These are phyloP conservation scores for Pharnaceum exiguum DNA, from an alignment of 148 eudicot species.

Conservation along the genomic window DNA sequence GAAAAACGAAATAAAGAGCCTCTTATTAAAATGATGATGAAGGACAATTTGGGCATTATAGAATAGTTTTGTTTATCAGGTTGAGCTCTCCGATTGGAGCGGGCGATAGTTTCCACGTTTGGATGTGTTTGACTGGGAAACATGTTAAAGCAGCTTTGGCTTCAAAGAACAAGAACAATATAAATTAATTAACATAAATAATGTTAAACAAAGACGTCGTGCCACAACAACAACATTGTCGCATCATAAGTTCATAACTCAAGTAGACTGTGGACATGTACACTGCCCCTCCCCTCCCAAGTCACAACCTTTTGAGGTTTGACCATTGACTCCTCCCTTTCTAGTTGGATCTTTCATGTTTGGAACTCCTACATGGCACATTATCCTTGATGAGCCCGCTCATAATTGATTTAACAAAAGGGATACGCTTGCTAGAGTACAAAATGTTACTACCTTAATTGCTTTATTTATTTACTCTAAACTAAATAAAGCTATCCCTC, in stretches of 20 bases:
- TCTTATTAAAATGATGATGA: neutral
- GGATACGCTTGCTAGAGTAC: too few species aligned
- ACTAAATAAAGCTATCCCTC: too few species aligned
- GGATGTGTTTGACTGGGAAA: conserved; percentile 24
- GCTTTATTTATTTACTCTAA: too few species aligned
- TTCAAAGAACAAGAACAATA: neutral
- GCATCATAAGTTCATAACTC: too few species aligned
- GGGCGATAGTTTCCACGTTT: conserved; percentile 19
- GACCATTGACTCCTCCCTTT: conserved; percentile 32
- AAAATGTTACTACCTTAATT: too few species aligned
- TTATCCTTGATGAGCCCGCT: neutral
- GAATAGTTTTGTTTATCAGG: neutral
- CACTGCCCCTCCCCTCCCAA: too few species aligned
- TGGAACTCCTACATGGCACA: neutral
- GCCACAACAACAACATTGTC: conserved; percentile 27
- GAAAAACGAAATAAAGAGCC: too few species aligned
- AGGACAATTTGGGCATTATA: neutral
- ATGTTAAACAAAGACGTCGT: conserved; percentile 22
- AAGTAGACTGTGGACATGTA: too few species aligned
- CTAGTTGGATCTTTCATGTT: conserved; percentile 2
- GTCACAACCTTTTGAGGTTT: conserved; percentile 12
- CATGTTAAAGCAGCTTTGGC: conserved; percentile 23
- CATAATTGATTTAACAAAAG: neutral
- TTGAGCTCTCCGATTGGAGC: neutral
- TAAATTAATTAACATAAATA: neutral